Conservation (phyloP, 305 asterid genomes). For the Coffea humblotiana region DNA sequence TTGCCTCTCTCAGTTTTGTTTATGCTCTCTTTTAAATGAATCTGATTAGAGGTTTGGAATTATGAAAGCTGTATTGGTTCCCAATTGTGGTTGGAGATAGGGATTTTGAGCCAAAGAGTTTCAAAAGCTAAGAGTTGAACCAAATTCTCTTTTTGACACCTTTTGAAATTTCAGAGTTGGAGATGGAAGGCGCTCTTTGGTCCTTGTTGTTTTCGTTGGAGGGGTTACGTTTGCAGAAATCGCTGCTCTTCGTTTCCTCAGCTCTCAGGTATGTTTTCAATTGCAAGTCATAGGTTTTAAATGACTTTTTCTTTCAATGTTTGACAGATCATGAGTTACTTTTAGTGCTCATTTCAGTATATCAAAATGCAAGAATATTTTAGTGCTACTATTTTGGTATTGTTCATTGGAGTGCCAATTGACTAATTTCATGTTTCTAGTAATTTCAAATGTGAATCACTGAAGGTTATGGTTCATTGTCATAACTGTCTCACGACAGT, state of each 20-base stretch:
- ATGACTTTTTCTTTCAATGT: neutral
- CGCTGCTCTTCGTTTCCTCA: constrained; percentile 93
- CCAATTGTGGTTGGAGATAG: neutral
- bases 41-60: constrained; percentile 5
- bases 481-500: neutral
- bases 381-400: neutral
- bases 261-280: constrained; percentile 63
- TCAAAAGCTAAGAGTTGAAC: neutral
- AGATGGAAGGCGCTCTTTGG: constrained; percentile 87
- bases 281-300: neutral
- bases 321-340: neutral
- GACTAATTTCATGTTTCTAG: neutral
- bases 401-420: neutral
- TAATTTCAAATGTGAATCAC: neutral
- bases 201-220: constrained; percentile 93
- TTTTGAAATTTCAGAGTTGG: constrained; percentile 50
- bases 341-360: neutral
- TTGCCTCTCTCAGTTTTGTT: neutral
- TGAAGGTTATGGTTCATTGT: neutral
- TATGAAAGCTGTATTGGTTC: neutral
- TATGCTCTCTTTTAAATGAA: constrained; percentile 5
- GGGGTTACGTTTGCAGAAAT: constrained; percentile 98
- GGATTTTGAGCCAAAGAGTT: neutral
- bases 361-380: neutral
- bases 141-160: constrained; percentile 15